Percentiles rank a stretch among this genome's conserved stretches.
These are phyloP conservation scores for Trametes sanguinea DNA, from an alignment of 768 basidiomycete genomes.

Conservation along the genomic window DNA sequence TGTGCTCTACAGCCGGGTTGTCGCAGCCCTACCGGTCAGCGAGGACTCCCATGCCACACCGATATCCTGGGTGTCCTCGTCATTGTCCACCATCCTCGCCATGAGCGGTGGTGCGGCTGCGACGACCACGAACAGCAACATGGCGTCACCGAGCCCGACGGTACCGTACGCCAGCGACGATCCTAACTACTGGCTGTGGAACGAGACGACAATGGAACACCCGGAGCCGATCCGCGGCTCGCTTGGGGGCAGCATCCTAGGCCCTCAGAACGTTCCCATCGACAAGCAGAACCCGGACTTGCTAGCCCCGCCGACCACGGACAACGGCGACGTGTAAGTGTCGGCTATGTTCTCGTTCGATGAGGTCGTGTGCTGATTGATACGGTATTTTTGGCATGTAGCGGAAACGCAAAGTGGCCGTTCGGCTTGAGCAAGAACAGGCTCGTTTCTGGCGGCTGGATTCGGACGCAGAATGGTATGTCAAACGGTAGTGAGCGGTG, in stretches of 20 bases:
- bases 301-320: slow-evolving; percentile 36
- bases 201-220: slow-evolving; percentile 16
- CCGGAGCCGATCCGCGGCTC: slow-evolving; percentile 27
- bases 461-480: slow-evolving; percentile 37
- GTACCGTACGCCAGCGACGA: slow-evolving; percentile 26
- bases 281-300: slow-evolving; percentile 36
- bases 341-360: too few relatives aligned
- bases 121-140: not conserved
- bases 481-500: not conserved
- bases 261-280: slow-evolving; percentile 34
- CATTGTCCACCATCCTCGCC: too few relatives aligned
- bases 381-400: not conserved
- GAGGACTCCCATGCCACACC: too few relatives aligned
- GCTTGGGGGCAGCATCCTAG: slow-evolving; percentile 32
- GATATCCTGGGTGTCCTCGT: too few relatives aligned
- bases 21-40: too few relatives aligned
- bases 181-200: slow-evolving; percentile 27
- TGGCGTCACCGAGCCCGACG: slow-evolving; percentile 21
- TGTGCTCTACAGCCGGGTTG: too few relatives aligned
- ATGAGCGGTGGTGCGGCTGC: too few relatives aligned
- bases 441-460: slow-evolving; percentile 39
- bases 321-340: slow-evolving; percentile 33
- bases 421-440: slow-evolving; percentile 38
- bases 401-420: slow-evolving; percentile 36
- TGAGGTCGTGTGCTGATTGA: not conserved